These are phyloP conservation scores for Candida loeiensis DNA, from an alignment of 805 yeast species.

Conservation along the genomic window DNA sequence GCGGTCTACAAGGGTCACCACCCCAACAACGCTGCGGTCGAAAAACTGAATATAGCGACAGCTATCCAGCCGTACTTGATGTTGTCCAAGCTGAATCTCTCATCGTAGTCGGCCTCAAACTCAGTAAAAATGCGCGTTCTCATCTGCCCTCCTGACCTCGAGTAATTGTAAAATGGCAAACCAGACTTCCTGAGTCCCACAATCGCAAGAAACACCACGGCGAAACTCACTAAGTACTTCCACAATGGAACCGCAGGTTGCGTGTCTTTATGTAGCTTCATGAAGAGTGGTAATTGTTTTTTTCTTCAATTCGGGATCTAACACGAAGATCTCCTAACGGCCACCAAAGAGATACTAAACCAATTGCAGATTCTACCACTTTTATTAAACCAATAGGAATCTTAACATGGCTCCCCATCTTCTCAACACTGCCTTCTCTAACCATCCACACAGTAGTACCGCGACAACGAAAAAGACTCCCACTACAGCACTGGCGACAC, in stretches of 20 bases:
- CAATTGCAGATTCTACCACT: no score
- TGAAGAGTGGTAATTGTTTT: background rate
- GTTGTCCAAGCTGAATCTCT: conserved; percentile 26
- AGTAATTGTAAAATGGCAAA: background rate
- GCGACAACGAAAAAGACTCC: conserved; percentile 13
- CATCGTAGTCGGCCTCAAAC: conserved; percentile 25
- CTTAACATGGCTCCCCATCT: conserved; percentile 13
- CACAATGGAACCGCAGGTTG: background rate
- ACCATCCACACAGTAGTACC: conserved; percentile 13
- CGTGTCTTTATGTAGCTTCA: background rate
- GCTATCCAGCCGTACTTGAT: conserved; percentile 20
- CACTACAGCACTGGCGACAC: conserved; percentile 13
- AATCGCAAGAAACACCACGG: background rate
- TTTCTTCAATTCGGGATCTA: no score
- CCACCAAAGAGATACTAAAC: no score
- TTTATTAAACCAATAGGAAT: background rate
- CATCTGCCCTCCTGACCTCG: background rate
- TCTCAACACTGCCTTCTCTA: conserved; percentile 12
- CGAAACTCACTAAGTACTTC: background rate
- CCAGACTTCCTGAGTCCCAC: background rate
- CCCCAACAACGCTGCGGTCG: background rate
- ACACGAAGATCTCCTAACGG: no score
- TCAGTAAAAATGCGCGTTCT: conserved; percentile 16
- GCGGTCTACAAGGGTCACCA: background rate
- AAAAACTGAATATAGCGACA: background rate